Base-by-base conservation (phyloP, 2,329 filamentous ascomycete species). In the Graphium sp. region DNA sequence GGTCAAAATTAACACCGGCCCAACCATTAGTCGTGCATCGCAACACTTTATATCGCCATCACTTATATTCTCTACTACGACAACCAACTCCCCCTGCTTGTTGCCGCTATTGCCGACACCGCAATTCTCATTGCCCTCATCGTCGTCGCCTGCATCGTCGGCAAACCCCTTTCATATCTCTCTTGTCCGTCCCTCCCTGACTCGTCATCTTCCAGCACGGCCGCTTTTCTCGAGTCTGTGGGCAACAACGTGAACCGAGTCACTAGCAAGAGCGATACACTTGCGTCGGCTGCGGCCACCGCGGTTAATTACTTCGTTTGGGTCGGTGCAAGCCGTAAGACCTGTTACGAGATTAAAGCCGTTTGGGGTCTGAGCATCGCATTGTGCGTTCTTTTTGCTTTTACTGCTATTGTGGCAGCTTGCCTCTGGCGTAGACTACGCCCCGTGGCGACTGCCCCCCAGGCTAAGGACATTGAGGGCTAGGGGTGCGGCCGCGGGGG, bases 311-410 rank as follows among this genome's bases (percentile, higher is more conserved):
- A 58, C 42, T 48, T 59, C 29, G 45, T 56, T 24, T 65, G 66
- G 50, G 58, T 62, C 14, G 58, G 59, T 31, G 55, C 58, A 4
- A 61, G 60, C 39, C 61, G 60, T 47, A 49, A 65, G 12, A 78
- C 79, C 31, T 94, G 85, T 56, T 72, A 74, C 43, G 74, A 89
- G 58, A 73, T 84, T 49, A 91, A 92, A 62, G 70, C 78, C 11
- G 69, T 89, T 38, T 93, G 84, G 85, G 84, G 83, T 1, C 53
- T 93, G 34, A 69, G 72, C 48, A 85, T 93, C 49, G 74, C 74
- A 5, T 64, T 91, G 28, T 83, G 74, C 48, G 66, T 79, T 24
- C 54, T 82, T 20, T 81, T 80, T 42, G 62, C 68, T 35, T 62
- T 80, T 34, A 75, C 71, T 3, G 54, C 60, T 25, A 50, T 75